These are phyloP conservation scores for Suhomyces terraborum DNA, from an alignment of 1,139 yeast species.

Conservation along the genomic window DNA sequence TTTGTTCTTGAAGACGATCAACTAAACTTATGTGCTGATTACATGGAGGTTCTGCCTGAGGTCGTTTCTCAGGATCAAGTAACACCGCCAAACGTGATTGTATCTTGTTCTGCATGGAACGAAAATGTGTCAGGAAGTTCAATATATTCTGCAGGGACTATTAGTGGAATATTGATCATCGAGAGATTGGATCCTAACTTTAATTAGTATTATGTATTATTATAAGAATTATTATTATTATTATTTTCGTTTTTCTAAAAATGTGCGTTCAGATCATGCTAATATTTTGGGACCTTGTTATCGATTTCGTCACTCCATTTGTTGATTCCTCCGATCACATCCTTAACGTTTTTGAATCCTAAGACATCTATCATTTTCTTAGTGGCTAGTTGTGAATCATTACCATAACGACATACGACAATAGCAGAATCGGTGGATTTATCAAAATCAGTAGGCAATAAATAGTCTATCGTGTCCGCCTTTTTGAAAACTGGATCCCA, in stretches of 20 bases:
- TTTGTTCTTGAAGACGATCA: constrained; percentile 20
- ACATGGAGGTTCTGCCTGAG: constrained; percentile 33
- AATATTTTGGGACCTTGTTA: constrained; percentile 66
- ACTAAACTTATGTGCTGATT: constrained; percentile 29
- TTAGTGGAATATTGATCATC: constrained; percentile 65
- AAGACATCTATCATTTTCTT: constrained; percentile 49
- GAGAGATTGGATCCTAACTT: constrained; percentile 51
- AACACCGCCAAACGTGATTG: constrained; percentile 55
- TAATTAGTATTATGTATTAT: constrained; percentile 2
- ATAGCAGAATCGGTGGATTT: constrained; percentile 28
- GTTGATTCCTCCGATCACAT: constrained; percentile 76
- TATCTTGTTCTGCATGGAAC: constrained; percentile 65
- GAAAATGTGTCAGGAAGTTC: constrained; percentile 54
- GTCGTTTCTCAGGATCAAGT: constrained; percentile 33
- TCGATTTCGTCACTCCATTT: constrained; percentile 71
- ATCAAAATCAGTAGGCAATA: constrained; percentile 26
- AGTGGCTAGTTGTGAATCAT: constrained; percentile 85
- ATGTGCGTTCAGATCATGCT: no score
- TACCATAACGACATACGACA: constrained; percentile 84
- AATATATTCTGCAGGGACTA: constrained; percentile 65
- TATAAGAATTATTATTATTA: constrained; percentile 9
- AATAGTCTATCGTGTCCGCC: constrained; percentile 26
- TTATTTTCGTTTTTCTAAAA: no score
- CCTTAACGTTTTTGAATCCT: constrained; percentile 55
- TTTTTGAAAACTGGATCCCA: constrained; percentile 50